Conservation (phyloP, 2,329 filamentous ascomycete species). For the Aspergillus intermedius region DNA sequence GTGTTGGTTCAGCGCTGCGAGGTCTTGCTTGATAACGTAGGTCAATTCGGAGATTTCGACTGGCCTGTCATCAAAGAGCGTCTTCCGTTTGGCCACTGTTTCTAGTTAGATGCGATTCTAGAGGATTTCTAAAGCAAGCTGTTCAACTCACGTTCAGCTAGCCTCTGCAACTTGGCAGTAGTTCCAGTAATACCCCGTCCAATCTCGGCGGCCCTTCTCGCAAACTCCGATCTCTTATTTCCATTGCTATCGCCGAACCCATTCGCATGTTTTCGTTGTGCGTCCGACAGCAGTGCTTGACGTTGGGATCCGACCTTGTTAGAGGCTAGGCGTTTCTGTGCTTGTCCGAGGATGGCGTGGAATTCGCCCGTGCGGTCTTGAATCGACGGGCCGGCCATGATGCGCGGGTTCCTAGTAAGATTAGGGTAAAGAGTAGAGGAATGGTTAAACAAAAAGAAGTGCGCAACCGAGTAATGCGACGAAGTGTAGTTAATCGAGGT, state of each 20-base stretch:
- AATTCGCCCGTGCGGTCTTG: slow-evolving; percentile 97
- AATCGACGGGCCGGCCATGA: slow-evolving; percentile 62
- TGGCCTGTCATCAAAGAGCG: slow-evolving; percentile 91
- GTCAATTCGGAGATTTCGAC: slow-evolving; percentile 97
- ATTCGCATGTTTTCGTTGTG: slow-evolving; percentile 56
- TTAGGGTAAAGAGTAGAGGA: not conserved
- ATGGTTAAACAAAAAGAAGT: slow-evolving; percentile 1
- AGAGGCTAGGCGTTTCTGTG: slow-evolving; percentile 70
- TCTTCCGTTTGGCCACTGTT: slow-evolving; percentile 85
- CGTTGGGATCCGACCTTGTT: slow-evolving; percentile 73
- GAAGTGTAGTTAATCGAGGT: not conserved
- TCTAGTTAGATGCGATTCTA: not conserved
- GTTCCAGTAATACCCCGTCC: slow-evolving; percentile 85
- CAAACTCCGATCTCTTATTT: slow-evolving; percentile 73
- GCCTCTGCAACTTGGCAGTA: slow-evolving; percentile 89
- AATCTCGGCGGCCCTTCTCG: slow-evolving; percentile 82
- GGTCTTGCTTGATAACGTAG: slow-evolving; percentile 95
- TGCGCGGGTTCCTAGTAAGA: slow-evolving; percentile 8
- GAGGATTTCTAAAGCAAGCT: not conserved
- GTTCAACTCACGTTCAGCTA: slow-evolving; percentile 64
- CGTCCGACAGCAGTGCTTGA: slow-evolving; percentile 69
- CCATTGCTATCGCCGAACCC: slow-evolving; percentile 49
- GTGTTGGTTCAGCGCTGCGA: slow-evolving; percentile 76
- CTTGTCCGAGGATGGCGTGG: slow-evolving; percentile 78
- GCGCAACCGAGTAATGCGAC: not conserved